Percentiles rank a stretch among this genome's conserved stretches.
Conservation (phyloP, 371 early-diverging fungal genomes). For the Apophysomyces elegans region DNA sequence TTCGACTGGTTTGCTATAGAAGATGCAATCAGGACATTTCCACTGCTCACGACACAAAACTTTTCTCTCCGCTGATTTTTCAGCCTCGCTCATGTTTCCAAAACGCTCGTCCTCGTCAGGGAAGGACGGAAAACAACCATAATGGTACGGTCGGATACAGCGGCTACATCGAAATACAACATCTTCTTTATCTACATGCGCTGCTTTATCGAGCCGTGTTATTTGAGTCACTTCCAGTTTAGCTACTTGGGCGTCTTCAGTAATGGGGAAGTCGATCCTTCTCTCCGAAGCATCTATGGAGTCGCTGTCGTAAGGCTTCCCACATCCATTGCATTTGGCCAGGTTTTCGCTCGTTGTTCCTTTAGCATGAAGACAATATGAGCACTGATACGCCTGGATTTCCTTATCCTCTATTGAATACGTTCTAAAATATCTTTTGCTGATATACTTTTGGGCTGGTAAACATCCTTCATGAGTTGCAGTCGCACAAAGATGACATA, state of each 20-base stretch:
- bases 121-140: constrained; percentile 32
- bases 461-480: constrained; percentile 48
- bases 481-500: constrained; percentile 49
- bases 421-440: constrained; percentile 10
- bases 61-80: constrained; percentile 15
- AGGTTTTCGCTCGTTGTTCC: neutral
- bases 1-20: constrained; percentile 18
- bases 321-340: constrained; percentile 20
- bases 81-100: neutral
- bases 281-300: neutral
- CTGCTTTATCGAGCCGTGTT: neutral
- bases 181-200: neutral
- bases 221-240: neutral
- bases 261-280: no score
- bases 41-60: constrained; percentile 32
- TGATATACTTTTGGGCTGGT: constrained; percentile 2
- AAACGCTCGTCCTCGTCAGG: constrained; percentile 9
- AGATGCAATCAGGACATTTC: constrained; percentile 45
- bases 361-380: constrained; percentile 11
- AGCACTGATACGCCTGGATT: constrained; percentile 15
- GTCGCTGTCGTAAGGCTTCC: neutral
- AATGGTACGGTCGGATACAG: constrained; percentile 45
- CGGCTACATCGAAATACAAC: constrained; percentile 42
- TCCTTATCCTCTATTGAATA: neutral
- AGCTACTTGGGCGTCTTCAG: neutral